Evolutionary conservation across 176 grass and related monocot species (phyloP).

Genomic region (Themeda triandra): DNA sequence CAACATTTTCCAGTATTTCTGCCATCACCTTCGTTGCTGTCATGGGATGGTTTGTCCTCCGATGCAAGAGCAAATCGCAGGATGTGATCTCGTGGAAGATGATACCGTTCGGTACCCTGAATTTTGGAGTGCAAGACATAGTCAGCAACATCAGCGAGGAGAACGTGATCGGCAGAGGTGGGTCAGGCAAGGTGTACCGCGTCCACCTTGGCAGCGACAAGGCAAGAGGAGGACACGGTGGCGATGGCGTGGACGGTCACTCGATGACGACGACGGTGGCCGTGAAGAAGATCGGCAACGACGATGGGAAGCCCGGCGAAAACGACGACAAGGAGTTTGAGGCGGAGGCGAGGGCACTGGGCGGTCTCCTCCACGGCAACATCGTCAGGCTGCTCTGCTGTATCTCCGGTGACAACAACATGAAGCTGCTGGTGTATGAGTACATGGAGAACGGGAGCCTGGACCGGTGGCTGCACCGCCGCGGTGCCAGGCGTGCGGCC

Average conservation of each 20-base stretch:
- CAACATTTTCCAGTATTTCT: neutral
- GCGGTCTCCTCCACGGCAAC: slow-evolving; percentile 42
- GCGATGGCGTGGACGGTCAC: neutral
- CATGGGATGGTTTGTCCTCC: neutral
- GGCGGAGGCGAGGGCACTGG: slow-evolving; percentile 45
- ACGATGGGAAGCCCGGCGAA: neutral
- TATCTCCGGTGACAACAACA: slow-evolving; percentile 7
- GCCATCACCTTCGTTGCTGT: neutral
- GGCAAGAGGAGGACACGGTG: neutral
- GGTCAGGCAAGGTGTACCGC: slow-evolving; percentile 50
- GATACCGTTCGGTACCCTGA: slow-evolving; percentile 24
- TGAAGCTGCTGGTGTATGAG: slow-evolving; percentile 52
- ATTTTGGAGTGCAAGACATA: slow-evolving; percentile 34
- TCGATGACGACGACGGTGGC: neutral
- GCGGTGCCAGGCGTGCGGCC: neutral
- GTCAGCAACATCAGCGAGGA: slow-evolving; percentile 28
- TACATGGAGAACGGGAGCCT: slow-evolving; percentile 60
- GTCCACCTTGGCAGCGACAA: neutral
- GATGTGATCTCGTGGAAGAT: slow-evolving; percentile 46
- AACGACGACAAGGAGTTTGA: slow-evolving; percentile 40
- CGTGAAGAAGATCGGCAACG: slow-evolving; percentile 47
- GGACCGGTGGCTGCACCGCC: slow-evolving; percentile 36
- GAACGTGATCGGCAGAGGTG: slow-evolving; percentile 55
- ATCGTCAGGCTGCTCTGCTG: slow-evolving; percentile 54
- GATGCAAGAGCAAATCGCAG: neutral